Conservation (phyloP, 306 rosid species). For the Notholithocarpus densiflorus region DNA sequence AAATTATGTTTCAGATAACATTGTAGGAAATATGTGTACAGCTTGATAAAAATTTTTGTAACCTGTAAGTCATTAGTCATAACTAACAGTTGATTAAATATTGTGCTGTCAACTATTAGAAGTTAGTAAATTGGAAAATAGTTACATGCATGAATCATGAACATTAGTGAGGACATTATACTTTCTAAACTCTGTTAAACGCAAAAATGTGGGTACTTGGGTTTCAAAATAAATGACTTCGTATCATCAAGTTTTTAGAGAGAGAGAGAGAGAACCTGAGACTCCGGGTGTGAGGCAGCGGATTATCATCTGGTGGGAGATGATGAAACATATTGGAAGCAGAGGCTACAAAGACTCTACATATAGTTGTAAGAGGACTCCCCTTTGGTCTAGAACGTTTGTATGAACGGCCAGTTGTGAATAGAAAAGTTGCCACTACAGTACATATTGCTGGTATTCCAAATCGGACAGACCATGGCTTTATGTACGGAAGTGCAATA, state of each 20-base stretch:
- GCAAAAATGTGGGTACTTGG: no score
- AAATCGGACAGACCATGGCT: constrained; percentile 29
- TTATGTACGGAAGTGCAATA: not conserved
- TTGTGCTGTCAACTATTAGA: no score
- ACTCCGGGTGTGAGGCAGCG: not conserved
- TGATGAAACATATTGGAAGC: not conserved
- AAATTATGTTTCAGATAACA: not conserved
- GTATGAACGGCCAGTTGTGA: constrained; percentile 22
- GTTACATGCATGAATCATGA: no score
- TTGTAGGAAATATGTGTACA: no score
- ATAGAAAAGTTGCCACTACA: constrained; percentile 18
- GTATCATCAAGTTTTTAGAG: not conserved
- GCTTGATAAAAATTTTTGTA: not conserved
- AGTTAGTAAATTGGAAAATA: no score
- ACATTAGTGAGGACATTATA: no score
- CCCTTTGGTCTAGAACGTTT: not conserved
- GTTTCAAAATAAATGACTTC: not conserved
- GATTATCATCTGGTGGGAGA: not conserved
- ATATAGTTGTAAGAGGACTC: constrained; percentile 23
- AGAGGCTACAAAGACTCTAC: constrained; percentile 23
- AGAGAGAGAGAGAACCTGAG: constrained; percentile 14
- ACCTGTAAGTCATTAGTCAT: no score
- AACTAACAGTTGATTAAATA: no score
- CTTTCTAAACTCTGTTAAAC: no score
- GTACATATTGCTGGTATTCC: constrained; percentile 21